Percentiles rank a stretch among this genome's conserved stretches.
Evolutionary conservation across 331 rosid species (phyloP).

Genomic region (Rosa hybrid): DNA sequence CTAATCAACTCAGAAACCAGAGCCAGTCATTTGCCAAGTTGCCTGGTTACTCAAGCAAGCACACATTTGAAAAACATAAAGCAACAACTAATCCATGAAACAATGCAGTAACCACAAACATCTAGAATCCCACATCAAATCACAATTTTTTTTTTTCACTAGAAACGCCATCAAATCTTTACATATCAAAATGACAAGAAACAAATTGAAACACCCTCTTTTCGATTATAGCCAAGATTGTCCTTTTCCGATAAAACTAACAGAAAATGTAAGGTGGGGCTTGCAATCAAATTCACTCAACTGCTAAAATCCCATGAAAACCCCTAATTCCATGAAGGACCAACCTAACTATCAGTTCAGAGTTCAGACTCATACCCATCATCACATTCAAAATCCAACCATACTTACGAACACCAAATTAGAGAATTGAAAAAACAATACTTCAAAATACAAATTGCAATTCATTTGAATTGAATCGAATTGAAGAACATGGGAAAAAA

Average conservation of each 20-base stretch:
- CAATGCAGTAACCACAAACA: background rate
- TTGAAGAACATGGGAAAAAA: constrained; percentile 8
- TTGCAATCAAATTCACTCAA: background rate
- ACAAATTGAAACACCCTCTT: background rate
- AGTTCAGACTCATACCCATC: background rate
- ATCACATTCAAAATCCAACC: background rate
- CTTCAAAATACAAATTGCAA: background rate
- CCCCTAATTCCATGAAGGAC: background rate
- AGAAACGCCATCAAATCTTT: background rate
- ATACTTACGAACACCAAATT: background rate
- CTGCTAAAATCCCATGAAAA: background rate
- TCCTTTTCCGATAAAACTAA: background rate
- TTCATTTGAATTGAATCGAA: background rate
- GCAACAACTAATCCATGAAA: background rate
- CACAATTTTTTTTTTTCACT: background rate
- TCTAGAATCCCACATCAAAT: background rate
- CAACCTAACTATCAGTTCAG: background rate
- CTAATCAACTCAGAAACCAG: background rate
- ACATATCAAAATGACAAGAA: background rate
- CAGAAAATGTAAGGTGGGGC: background rate
- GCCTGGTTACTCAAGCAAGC: background rate
- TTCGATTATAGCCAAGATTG: background rate
- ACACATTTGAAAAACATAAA: background rate
- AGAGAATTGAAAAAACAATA: background rate
- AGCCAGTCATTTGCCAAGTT: background rate